Percentiles rank a stretch among this genome's conserved stretches.
Conservation (phyloP, 805 yeast genomes). For the Candida ponderosae region DNA sequence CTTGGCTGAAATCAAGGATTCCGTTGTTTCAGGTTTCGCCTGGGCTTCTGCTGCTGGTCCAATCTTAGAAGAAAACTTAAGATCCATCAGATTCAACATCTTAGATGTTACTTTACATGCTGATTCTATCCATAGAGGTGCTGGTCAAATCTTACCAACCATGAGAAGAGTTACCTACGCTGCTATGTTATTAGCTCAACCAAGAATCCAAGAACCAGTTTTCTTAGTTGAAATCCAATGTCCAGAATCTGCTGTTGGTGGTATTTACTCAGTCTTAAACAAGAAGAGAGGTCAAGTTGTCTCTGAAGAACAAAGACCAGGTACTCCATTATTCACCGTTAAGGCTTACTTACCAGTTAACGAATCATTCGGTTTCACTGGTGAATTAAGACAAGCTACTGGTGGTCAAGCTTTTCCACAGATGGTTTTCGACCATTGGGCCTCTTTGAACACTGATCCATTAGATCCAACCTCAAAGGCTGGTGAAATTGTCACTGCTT, state of each 20-base stretch:
- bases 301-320: slow-evolving; percentile 99
- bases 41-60: slow-evolving; percentile 99
- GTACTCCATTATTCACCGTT: slow-evolving; percentile 99
- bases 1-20: slow-evolving; percentile 98
- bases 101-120: slow-evolving; percentile 99
- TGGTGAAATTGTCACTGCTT: slow-evolving; percentile 53
- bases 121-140: slow-evolving; percentile 99
- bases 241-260: slow-evolving; percentile 99
- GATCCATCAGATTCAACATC: slow-evolving; percentile 96
- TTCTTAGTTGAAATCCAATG: slow-evolving; percentile 99
- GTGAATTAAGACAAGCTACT: slow-evolving; percentile 99
- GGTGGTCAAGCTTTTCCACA: slow-evolving; percentile 99
- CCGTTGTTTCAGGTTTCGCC: slow-evolving; percentile 99
- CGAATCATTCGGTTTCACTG: slow-evolving; percentile 99
- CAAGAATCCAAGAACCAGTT: slow-evolving; percentile 98
- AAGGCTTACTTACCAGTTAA: slow-evolving; percentile 99
- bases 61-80: slow-evolving; percentile 90
- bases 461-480: slow-evolving; percentile 75
- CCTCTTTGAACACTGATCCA: slow-evolving; percentile 85
- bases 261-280: slow-evolving; percentile 99
- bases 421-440: slow-evolving; percentile 99
- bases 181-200: slow-evolving; percentile 95
- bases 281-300: slow-evolving; percentile 99
- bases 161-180: slow-evolving; percentile 99
- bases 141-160: slow-evolving; percentile 99